Evolutionary conservation across 257 asterid species (phyloP).

Genomic region (Nicotiana sylvestris): DNA sequence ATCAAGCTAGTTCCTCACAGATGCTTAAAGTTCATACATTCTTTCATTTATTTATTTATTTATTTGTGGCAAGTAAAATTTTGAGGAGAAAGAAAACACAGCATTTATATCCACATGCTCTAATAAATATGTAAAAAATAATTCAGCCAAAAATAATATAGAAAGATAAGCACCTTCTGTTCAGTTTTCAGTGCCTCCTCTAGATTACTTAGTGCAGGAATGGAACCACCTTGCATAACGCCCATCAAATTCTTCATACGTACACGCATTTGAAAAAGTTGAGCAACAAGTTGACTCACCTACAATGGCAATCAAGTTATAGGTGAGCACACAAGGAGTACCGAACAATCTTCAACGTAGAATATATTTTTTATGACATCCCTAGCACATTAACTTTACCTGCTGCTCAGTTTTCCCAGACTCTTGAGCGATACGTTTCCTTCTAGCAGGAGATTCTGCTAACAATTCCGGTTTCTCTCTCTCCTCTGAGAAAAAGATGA

Average conservation of each 20-base stretch:
- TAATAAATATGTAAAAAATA: too few relatives aligned
- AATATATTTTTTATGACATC: not conserved
- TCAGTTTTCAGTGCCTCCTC: slow-evolving; percentile 83
- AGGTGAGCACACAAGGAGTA: not conserved
- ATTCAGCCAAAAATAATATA: not conserved
- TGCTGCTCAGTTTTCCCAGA: slow-evolving; percentile 97
- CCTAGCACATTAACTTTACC: slow-evolving; percentile 28
- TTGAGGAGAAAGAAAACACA: not conserved
- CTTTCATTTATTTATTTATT: not conserved
- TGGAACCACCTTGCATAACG: slow-evolving; percentile 87
- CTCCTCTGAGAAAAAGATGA: slow-evolving; percentile 64
- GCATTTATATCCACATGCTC: not conserved
- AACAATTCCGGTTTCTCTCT: slow-evolving; percentile 88
- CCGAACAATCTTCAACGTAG: not conserved
- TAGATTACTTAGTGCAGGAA: slow-evolving; percentile 78
- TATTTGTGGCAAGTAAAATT: not conserved
- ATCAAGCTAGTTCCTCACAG: not conserved
- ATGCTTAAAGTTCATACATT: not conserved
- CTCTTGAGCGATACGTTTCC: slow-evolving; percentile 79
- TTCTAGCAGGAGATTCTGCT: slow-evolving; percentile 78
- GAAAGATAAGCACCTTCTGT: slow-evolving; percentile 49
- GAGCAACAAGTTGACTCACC: slow-evolving; percentile 95
- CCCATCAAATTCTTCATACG: slow-evolving; percentile 98
- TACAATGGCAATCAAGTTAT: slow-evolving; percentile 17
- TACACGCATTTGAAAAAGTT: slow-evolving; percentile 94